phyloP scores from a whole-genome alignment of 1,139 yeast genomes.

The Debaryomyces coudertii region DNA sequence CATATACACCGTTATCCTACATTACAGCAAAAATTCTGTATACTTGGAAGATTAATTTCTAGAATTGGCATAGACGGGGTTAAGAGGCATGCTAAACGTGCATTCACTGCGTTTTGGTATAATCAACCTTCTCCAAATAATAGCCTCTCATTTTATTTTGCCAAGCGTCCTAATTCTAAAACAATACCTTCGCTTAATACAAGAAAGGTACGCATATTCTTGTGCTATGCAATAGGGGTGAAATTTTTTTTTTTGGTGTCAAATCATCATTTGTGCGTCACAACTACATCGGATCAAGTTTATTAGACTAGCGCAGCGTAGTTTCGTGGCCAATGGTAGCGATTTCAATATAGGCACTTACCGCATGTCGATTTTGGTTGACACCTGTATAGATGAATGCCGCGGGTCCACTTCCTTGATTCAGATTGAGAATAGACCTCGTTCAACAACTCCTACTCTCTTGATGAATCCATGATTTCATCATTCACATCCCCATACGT shows the following conservation, averaged over 20 bases:
- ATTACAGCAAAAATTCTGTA: too few species aligned
- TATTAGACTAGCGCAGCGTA: background rate
- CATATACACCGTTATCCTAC: too few species aligned
- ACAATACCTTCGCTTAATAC: background rate
- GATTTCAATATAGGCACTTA: background rate
- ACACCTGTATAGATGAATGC: background rate
- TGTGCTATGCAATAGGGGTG: background rate
- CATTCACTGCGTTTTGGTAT: too few species aligned
- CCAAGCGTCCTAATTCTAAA: background rate
- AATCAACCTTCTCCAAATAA: too few species aligned
- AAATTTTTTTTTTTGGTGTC: background rate
- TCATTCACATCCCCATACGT: background rate
- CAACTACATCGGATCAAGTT: background rate
- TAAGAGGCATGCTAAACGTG: too few species aligned
- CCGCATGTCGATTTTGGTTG: background rate
- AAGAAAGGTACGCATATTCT: background rate
- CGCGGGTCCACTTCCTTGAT: background rate
- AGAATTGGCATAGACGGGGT: too few species aligned
- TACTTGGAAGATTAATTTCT: too few species aligned
- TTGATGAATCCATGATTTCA: too few species aligned
- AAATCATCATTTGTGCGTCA: background rate
- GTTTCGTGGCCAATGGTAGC: background rate
- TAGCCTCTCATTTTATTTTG: too few species aligned
- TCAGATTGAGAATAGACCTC: too few species aligned
- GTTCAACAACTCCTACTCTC: too few species aligned